Base-by-base conservation (phyloP, 1,139 yeast genomes). In the Taphrina deformans region DNA sequence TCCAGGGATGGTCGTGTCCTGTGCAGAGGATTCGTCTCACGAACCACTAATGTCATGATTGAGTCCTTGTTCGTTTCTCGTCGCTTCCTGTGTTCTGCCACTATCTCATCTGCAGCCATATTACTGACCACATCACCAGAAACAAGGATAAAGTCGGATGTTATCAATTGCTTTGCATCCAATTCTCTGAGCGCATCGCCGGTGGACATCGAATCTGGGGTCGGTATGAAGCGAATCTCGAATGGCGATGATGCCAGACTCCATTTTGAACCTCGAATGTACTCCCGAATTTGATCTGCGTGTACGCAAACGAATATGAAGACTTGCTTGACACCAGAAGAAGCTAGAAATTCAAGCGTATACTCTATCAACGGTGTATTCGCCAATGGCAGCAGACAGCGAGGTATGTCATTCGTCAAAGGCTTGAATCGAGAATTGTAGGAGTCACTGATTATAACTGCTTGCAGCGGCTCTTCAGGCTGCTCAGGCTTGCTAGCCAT, bases 181-280 rank as follows among this genome's bases (percentile, higher is more conserved):
- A 93, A 79, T 74, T 92, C 98, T 75, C 99, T 83, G 96, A 93
- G 88, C 33, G 96, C 96, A 78, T 93, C 99, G 69, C 99, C 99
- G 4, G 92, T 96, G 21, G 96, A 89, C 74, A 92, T 80, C 16
- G 95, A 86, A 74, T 92, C 97, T 52, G 91, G 84, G n/a, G 96
- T 84, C 80, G 89, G 83, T 62, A 93, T 83, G 2, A 95, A 87
- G 60, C 85, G 84, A 53, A 93, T 81, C 66, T 83, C 82, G 76
- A 93, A 92, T 1, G 97, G 97, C 1, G 96, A 83, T 72, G 85
- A 84, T 1, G 86, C 80, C 23, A 78, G 72, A 56, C 79, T 82
- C 98, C 98, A 93, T 75, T 88, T 88, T 33, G 96, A 88, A n/a
- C 78, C 75, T 67, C 86, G 89, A 65, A 93, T 85, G 74, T 95